Conservation (phyloP, 1,284 basidiomycete genomes). For the Inonotus obliquus region DNA sequence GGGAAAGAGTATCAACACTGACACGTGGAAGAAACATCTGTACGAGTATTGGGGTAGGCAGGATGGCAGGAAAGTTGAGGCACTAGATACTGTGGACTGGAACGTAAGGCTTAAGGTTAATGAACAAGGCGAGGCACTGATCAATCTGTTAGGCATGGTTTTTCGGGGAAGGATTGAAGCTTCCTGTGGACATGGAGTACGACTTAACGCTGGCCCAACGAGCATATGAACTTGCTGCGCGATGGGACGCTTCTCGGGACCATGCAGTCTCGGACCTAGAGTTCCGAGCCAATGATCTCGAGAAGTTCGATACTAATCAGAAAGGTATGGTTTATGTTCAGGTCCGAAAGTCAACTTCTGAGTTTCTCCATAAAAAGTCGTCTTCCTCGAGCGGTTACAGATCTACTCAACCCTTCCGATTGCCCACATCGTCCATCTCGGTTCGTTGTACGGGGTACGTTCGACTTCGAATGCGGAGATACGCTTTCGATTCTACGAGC, state of each 20-base stretch:
- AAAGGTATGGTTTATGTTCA: slow-evolving; percentile 38
- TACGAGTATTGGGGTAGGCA: slow-evolving; percentile 71
- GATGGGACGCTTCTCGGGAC: slow-evolving; percentile 69
- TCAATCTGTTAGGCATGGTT: slow-evolving; percentile 64
- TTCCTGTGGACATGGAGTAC: slow-evolving; percentile 82
- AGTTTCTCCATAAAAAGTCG: slow-evolving; percentile 39
- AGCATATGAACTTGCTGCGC: slow-evolving; percentile 65
- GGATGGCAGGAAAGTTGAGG: slow-evolving; percentile 59
- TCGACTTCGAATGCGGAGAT: slow-evolving; percentile 63
- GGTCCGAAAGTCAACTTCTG: neutral
- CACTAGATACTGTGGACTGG: slow-evolving; percentile 76
- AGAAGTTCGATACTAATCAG: slow-evolving; percentile 61
- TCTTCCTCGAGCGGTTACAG: slow-evolving; percentile 70
- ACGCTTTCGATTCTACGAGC: slow-evolving; percentile 64
- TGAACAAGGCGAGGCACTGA: neutral
- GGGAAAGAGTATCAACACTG: slow-evolving; percentile 83
- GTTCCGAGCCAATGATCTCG: slow-evolving; percentile 53
- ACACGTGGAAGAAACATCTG: slow-evolving; percentile 85
- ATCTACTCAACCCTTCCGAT: slow-evolving; percentile 50
- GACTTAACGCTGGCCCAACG: slow-evolving; percentile 75
- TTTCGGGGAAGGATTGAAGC: slow-evolving; percentile 72
- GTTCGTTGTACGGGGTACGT: slow-evolving; percentile 47
- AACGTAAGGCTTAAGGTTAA: slow-evolving; percentile 42
- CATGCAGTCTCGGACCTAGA: slow-evolving; percentile 40
- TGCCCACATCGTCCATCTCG: slow-evolving; percentile 51